Conservation (phyloP, 306 rosid genomes). For the Comarum palustre region DNA sequence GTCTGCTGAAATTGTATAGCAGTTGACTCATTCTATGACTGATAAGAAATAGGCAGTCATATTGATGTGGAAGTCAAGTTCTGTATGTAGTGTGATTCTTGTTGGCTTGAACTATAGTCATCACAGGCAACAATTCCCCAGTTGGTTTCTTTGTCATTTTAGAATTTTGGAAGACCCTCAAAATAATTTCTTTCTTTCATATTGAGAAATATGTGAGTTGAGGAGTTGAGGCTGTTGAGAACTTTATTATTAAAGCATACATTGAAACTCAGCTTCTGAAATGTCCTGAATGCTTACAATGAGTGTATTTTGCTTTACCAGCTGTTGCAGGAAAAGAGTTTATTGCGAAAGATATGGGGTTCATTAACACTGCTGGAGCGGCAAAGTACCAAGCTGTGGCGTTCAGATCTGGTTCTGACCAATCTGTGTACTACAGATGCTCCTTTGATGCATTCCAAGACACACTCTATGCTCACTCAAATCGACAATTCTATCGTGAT, state of each 20-base stretch:
- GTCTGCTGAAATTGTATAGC: background rate
- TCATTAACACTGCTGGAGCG: slow-evolving; percentile 75
- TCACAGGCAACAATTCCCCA: background rate
- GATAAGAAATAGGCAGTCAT: background rate
- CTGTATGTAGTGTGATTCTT: background rate
- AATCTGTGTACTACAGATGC: slow-evolving; percentile 60
- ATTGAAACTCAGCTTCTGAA: background rate
- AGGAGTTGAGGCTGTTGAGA: background rate
- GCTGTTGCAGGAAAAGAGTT: slow-evolving; percentile 80
- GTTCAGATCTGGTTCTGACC: slow-evolving; percentile 72
- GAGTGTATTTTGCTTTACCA: slow-evolving; percentile 30
- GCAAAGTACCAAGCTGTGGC: slow-evolving; percentile 91
- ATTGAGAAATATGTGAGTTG: background rate
- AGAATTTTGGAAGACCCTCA: background rate
- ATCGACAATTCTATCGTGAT: slow-evolving; percentile 83
- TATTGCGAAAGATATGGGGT: slow-evolving; percentile 72
- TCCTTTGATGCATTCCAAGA: slow-evolving; percentile 74
- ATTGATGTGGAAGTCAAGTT: background rate
- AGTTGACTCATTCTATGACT: background rate
- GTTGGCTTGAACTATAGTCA: background rate
- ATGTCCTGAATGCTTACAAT: slow-evolving; percentile 1
- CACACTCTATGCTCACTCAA: slow-evolving; percentile 85
- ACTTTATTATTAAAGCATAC: background rate
- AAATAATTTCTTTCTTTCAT: background rate
- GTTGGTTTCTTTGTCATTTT: background rate